Evolutionary conservation across 495 filamentous ascomycete species (phyloP), one percentile per base, ranked within the genome.

Genomic region (Opeltia flavorubescens): DNA sequence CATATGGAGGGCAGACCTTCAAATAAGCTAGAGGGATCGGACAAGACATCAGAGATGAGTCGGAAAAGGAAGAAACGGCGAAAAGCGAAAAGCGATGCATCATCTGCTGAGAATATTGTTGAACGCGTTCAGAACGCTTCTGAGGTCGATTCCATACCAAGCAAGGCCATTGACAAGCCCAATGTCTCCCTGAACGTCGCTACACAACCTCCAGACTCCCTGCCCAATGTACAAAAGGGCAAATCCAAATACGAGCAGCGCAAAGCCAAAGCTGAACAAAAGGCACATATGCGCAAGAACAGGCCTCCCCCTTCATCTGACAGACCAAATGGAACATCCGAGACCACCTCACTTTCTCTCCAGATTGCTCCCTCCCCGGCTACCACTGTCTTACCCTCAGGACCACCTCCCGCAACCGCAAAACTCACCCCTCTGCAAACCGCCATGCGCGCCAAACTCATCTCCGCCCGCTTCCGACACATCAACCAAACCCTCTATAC

Each of bases 401-500:
- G 58, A 12, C 39, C 62, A 44, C 57, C 64, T 18, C 53, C 55
- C 20, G 68, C 56, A 27, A 65, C 58, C 35, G 58, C 51, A 39
- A 60, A 77, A 43, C 74, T 98, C 48, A 98, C 91, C 0, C 88
- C 91, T 26, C 74, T 98, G 43, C 91, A 98, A 69, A 78, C 81
- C 48, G 78, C 81, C 3, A 98, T 98, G 91, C 83, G 83, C 47
- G 77, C 84, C 50, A 96, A 96, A 65, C 78, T 98, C 46, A 72
- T 88, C 47, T 87, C 85, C 4, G 87, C 91, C 12, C 89, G 91
- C 49, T 98, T 98, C 76, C 87, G 91, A 53, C 86, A 95, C 61
- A 77, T 98, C 50, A 98, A 98, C 66, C 80, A 98, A 65, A 87
- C 83, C 3, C 83, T 96, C 21, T 95, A 96, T 64, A 95, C 89